A percentile compares a stretch with the other conserved stretches of the same genome.
These are phyloP conservation scores for Rhodotorula sp. DNA, from an alignment of 1,284 basidiomycete species.

Conservation along the genomic window DNA sequence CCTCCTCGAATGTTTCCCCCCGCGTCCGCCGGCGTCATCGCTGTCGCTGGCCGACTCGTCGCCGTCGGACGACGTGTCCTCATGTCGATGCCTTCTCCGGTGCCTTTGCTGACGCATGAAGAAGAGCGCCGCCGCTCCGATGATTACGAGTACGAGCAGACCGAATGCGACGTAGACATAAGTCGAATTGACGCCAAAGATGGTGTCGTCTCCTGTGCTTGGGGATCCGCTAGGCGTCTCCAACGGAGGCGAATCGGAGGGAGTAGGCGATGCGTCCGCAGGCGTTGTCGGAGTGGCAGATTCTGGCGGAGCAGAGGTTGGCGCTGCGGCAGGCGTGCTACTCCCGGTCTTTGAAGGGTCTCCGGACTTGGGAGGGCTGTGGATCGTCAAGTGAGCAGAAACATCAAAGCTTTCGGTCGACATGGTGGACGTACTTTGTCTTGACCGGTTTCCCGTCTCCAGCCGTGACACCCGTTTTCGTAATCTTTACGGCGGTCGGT, in stretches of 20 bases:
- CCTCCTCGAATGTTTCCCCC: background rate
- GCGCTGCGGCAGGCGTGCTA: no score
- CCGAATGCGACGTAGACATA: background rate
- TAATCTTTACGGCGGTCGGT: background rate
- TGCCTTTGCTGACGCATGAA: background rate
- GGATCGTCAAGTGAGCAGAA: no score
- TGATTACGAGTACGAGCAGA: background rate
- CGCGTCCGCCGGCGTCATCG: background rate
- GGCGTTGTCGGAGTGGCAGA: background rate
- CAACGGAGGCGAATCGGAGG: background rate
- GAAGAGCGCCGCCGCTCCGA: background rate
- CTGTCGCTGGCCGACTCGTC: background rate
- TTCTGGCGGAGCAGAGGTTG: background rate
- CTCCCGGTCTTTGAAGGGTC: background rate
- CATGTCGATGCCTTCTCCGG: background rate
- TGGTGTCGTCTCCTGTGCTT: background rate
- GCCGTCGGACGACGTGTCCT: background rate
- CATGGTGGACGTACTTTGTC: background rate
- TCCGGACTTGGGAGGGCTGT: no score
- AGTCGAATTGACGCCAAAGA: conserved; percentile 5
- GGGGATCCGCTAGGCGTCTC: background rate
- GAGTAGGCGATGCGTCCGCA: background rate
- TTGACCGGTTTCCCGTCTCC: background rate
- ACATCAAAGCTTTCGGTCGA: no score
- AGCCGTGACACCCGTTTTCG: background rate